These are phyloP conservation scores for Fusarium sp. DNA, from an alignment of 2,329 filamentous ascomycete species.

Conservation along the genomic window DNA sequence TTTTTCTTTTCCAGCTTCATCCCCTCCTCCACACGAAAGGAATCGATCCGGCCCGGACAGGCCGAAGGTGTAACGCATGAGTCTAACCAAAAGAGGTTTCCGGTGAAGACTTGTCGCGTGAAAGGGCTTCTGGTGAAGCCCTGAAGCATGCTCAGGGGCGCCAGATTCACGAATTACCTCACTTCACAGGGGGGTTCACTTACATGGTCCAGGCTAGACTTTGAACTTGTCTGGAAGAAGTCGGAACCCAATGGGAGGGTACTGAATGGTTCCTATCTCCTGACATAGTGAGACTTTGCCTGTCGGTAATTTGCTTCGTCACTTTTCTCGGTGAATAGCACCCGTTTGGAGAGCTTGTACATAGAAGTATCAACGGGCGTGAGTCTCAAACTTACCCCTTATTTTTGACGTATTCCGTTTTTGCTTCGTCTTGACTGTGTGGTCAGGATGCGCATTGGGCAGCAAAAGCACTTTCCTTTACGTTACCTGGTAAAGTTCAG, in stretches of 20 bases:
- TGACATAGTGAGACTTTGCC: conserved; percentile 40
- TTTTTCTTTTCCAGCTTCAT: background rate
- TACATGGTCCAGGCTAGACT: conserved; percentile 15
- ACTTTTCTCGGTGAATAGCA: conserved; percentile 23
- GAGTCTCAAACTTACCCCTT: conserved; percentile 22
- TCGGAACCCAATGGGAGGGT: conserved; percentile 23
- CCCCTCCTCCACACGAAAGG: background rate
- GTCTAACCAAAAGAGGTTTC: conserved; percentile 25
- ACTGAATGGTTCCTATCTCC: conserved; percentile 31
- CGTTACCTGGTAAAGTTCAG: conserved; percentile 33
- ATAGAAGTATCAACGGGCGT: background rate
- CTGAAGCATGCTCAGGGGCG: conserved; percentile 22
- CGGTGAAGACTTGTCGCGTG: conserved; percentile 29
- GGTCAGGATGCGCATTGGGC: conserved; percentile 39
- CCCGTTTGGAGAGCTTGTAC: conserved; percentile 7
- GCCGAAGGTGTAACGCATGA: conserved; percentile 36
- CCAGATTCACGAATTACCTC: conserved; percentile 7
- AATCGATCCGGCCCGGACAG: conserved; percentile 25
- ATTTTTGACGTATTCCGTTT: conserved; percentile 2
- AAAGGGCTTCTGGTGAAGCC: conserved; percentile 1
- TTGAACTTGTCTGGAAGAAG: conserved; percentile 21
- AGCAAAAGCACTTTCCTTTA: conserved; percentile 39
- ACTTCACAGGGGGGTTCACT: conserved; percentile 19
- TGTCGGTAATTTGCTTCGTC: conserved; percentile 29
- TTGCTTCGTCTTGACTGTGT: conserved; percentile 27